phyloP scores from a whole-genome alignment of 257 asterid species.

The Knoxia roxburghii region DNA sequence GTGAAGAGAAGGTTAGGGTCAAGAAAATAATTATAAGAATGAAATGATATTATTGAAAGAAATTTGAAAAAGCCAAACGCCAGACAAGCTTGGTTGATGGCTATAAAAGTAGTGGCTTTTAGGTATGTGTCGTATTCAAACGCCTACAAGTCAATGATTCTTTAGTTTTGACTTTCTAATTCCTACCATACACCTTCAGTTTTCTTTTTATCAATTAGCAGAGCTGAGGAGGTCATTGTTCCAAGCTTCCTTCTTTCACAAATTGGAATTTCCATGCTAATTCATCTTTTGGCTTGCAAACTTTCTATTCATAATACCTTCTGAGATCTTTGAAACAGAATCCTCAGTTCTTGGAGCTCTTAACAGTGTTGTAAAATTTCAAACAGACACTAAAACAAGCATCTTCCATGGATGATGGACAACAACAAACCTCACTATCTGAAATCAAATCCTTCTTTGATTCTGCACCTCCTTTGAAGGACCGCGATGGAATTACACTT shows the following conservation, averaged over 20 bases:
- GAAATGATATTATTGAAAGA: too few relatives aligned
- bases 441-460: conserved; percentile 67
- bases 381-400: too few relatives aligned
- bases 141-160: too few relatives aligned
- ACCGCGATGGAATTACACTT: conserved; percentile 43
- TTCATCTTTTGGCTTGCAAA: background rate
- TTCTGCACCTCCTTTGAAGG: conserved; percentile 80
- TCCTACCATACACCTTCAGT: too few relatives aligned
- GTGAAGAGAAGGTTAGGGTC: too few relatives aligned
- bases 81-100: too few relatives aligned
- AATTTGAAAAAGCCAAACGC: too few relatives aligned
- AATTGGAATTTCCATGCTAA: background rate
- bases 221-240: background rate
- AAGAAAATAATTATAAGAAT: too few relatives aligned
- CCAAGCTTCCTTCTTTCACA: background rate
- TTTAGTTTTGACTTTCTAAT: too few relatives aligned
- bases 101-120: too few relatives aligned
- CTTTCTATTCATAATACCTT: background rate
- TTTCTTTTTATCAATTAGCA: too few relatives aligned
- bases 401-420: conserved; percentile 29
- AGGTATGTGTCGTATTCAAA: too few relatives aligned
- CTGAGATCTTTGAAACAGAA: background rate
- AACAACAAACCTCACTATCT: conserved; percentile 33
- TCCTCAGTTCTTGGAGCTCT: background rate
- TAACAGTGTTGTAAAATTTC: background rate